Base-by-base conservation (phyloP, 2,329 filamentous ascomycete genomes). In the Pestalotiopsis sp. region DNA sequence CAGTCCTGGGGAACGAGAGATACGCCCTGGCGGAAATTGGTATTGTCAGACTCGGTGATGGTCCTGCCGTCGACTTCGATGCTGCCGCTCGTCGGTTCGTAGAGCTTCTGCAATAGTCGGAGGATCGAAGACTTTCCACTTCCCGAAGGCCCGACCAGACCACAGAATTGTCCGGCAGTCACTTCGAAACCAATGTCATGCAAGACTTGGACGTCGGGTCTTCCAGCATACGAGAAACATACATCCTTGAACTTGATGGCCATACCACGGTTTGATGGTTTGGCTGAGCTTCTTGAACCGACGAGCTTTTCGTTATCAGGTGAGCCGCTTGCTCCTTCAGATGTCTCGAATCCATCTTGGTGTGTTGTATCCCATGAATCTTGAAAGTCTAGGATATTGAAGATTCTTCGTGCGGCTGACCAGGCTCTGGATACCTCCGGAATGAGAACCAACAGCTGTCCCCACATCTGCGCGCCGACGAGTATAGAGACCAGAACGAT, bases 61-160 rank as follows among this genome's bases (percentile, higher is more conserved):
- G 80, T 76, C 14, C 72, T 69, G 17, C 69, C 70, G 17, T 86
- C 81, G n/a, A 86, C 79, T 36, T 81, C 73, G 39, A 87, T 77
- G 3, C 74, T 74, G 14, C 85, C 84, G 3, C 77, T 70, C 0
- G 78, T 75, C 0, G 84, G 82, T 3, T 77, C 77, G 75, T 87
- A 87, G 72, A 88, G 83, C 17, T 84, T 78, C 72, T 87, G 84
- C 1, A 87, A 77, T 3, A 88, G 78, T 2, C 87, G 84, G 73
- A 92, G 84, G 61, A 90, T 88, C 23, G 90, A 92, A 1, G 88
- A 91, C 75, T 92, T 92, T 0, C 90, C 90, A 1, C 89, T 87
- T 2, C 90, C 90, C 0, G 88, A 90, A 4, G 89, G 88, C 0
- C 90, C 90, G 2, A 92, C 89, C 12, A 92, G 81, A 2, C 89